Base-by-base conservation (phyloP, 371 early-diverging fungal genomes). In the Sanchytrium tribonematis region DNA sequence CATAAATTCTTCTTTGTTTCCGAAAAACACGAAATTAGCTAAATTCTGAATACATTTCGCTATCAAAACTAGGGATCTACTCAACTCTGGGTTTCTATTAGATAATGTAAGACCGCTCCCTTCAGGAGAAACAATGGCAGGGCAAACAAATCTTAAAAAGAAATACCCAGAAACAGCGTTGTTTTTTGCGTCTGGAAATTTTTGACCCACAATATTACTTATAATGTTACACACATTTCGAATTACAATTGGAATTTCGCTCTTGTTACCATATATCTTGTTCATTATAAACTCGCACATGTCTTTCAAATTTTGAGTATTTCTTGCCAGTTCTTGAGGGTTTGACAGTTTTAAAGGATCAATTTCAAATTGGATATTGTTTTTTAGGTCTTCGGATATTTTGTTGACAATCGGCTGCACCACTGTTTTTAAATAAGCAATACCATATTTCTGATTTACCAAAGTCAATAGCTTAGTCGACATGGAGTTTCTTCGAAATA, bases 41-140 rank as follows among this genome's bases (percentile, higher is more conserved):
- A 95, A 74, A 72, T 91, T 94, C 73, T 93, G 93, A 69, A 94
- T 90, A 22, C 91, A 89, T 74, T 95, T 95, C 30, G 93, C 90
- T 28, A 86, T 85, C 66, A 94, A 79, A 68, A 94, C 75, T 68
- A 91, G 78, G 29, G 92, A 92, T 72, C 94, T 87, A 2, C 68
- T 68, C 17, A 89, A 76, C 31, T 88, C 83, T 68, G 80, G 77
- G 71, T 79, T 83, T 66, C 74, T 71, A 29, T 74, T 70, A 17
- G 74, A 74, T n/a, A 72, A 30, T 1, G 28, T 22, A 22, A 79
- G 32, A n/a, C 73, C 77, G 74, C 68, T 74, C 16, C 74, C 69
- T 68, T 85, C 84, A 1, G 97, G 95, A 0, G 91, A 83, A 1
- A 91, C 91, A 72, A 96, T 91, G 0, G 90, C 91, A 0, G 95